Evolutionary conservation across 192 early-diverging fungal genomes (phyloP).

Genomic region (Mortierella alpina): DNA sequence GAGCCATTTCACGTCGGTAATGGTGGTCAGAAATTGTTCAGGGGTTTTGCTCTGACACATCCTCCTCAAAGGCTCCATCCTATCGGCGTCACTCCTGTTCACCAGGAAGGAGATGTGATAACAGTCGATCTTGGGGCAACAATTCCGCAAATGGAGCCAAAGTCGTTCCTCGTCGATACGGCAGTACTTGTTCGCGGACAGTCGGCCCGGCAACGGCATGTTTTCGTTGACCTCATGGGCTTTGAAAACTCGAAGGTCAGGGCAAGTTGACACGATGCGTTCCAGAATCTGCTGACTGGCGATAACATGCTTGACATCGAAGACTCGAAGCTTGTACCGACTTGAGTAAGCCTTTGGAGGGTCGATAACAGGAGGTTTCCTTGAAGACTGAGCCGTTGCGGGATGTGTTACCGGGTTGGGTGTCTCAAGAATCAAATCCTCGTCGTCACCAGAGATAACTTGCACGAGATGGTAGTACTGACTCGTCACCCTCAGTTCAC

Average conservation of each 20-base stretch:
- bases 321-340: conserved; percentile 14
- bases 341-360: conserved; percentile 11
- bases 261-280: conserved; percentile 19
- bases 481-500: neutral
- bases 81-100: too few species aligned
- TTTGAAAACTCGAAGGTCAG: conserved; percentile 22
- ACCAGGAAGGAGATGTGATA: neutral
- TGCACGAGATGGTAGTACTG: neutral
- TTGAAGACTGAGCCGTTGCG: conserved; percentile 21
- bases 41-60: too few species aligned
- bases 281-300: conserved; percentile 19
- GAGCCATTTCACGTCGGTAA: too few species aligned
- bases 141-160: neutral
- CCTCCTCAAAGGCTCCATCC: too few species aligned
- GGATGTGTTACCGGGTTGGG: neutral
- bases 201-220: neutral
- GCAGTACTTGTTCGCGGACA: neutral
- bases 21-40: too few species aligned
- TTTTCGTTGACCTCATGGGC: neutral
- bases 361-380: conserved; percentile 9
- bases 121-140: conserved; percentile 9
- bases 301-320: neutral
- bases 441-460: neutral
- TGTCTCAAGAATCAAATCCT: neutral
- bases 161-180: neutral